Conservation (phyloP, 192 early-diverging fungal genomes). For the Podila clonocystis region DNA sequence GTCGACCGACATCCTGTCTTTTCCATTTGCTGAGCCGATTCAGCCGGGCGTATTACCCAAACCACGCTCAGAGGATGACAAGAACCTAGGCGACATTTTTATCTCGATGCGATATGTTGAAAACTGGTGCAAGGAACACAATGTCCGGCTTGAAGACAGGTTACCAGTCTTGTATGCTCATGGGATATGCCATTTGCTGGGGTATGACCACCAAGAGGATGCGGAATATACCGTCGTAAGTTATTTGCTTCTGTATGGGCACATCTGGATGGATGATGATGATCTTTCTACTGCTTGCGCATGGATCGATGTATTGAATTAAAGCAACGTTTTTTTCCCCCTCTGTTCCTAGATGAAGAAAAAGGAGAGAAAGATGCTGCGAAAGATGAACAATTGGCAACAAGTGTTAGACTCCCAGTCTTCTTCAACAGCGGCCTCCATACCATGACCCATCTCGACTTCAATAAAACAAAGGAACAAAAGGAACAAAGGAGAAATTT, state of each 20-base stretch:
- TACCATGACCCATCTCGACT: no score
- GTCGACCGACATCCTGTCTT: conserved; percentile 73
- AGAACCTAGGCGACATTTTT: conserved; percentile 71
- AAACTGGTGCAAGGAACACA: conserved; percentile 56
- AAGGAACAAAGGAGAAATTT: no score
- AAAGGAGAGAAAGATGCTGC: conserved; percentile 22
- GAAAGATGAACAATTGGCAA: conserved; percentile 29
- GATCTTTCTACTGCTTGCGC: no score
- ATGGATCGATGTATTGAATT: neutral
- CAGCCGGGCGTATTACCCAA: conserved; percentile 49
- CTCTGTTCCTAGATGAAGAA: conserved; percentile 33
- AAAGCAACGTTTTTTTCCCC: neutral
- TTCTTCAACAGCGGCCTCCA: no score
- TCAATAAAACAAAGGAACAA: no score
- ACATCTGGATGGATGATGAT: no score
- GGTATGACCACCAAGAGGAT: conserved; percentile 70
- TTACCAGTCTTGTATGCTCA: conserved; percentile 69
- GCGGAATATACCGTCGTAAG: conserved; percentile 52
- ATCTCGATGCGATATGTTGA: conserved; percentile 66
- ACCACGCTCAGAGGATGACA: conserved; percentile 56
- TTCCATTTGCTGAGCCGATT: conserved; percentile 65
- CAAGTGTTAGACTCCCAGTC: no score
- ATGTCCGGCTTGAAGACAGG: conserved; percentile 55
- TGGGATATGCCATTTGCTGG: conserved; percentile 74
- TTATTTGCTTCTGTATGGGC: neutral